phyloP scores from a whole-genome alignment of 441 rosid species.

The Adansonia rubrostipa region DNA sequence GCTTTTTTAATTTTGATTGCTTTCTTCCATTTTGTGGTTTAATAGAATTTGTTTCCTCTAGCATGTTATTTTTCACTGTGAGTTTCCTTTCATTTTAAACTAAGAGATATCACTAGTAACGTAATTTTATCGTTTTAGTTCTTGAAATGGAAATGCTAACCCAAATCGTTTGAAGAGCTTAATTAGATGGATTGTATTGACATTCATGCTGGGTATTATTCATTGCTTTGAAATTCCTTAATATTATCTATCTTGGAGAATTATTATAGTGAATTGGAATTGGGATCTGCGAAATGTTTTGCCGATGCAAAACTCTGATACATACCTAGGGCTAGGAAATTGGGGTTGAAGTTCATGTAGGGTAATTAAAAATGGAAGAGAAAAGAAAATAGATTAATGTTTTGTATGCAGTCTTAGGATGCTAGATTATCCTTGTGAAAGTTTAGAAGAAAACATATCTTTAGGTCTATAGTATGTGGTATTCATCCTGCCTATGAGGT shows the following conservation, averaged over 20 bases:
- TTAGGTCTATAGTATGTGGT: not conserved
- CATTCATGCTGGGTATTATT: not conserved
- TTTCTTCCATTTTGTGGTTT: constrained; percentile 1
- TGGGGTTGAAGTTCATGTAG: not conserved
- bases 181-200: not conserved
- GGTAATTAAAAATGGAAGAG: not conserved
- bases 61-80: not conserved
- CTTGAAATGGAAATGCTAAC: not conserved
- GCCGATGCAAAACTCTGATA: not conserved
- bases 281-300: not conserved
- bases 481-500: not conserved
- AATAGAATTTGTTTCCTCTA: constrained; percentile 14
- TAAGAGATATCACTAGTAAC: not conserved
- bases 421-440: not conserved
- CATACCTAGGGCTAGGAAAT: not conserved
- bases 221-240: not conserved
- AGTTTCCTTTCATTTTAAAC: constrained; percentile 11
- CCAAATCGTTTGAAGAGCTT: not conserved
- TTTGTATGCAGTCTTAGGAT: not conserved
- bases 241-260: not conserved
- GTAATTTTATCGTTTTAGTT: not conserved
- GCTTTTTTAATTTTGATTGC: constrained; percentile 13
- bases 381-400: not conserved
- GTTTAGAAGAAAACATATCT: not conserved
- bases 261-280: not conserved